Base-by-base conservation (phyloP, 2,329 filamentous ascomycete species). In the Xylogone sp. region DNA sequence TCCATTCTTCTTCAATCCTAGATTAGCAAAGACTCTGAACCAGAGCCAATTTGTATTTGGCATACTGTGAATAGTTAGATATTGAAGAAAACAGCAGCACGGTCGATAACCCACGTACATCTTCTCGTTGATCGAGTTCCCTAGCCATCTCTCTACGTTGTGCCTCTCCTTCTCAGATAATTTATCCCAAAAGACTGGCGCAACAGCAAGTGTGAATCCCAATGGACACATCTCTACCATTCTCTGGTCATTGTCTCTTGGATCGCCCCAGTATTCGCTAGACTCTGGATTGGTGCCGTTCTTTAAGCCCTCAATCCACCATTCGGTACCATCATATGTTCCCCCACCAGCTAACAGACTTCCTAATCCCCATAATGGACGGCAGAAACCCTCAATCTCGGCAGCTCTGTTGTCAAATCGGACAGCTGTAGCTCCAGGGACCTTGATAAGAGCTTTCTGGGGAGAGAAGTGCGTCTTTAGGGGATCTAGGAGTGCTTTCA, bases 161-260 rank as follows among this genome's bases (percentile, higher is more conserved):
- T 64, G 70, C 60, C 77, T 82, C 64, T 89, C 81, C 57, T 75
- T 75, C 16, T 78, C 77, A 2, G 76, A 80, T 60, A 92, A 71
- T 1, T 78, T 81, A 13, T 83, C 73, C 76, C 74, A 66, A 21
- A 67, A 64, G 3, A 60, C 57, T 0, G 29, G 64, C 0, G 84
- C 86, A 48, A 90, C 84, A 27, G 86, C 87, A 49, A 93, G 73
- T 1, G 87, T 82, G 61, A 83, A 92, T 0, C 88, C 88, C 53
- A 92, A 76, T 1, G 88, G 87, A 63, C 87, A 91, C 77, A 90
- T 89, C 66, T 93, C 88, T 2, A 92, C 88, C 88, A 92, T 92
- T 21, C 88, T 75, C 72, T 92, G 88, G 63, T 92, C 88, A 52
- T 86, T 83, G 63, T 91, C 87, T 57, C 83, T 77, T 56, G 88